Percentiles rank a stretch among this genome's conserved stretches.
Evolutionary conservation across 179 eudicot genomes (phyloP).

Genomic region (Carnegiea gigantea): DNA sequence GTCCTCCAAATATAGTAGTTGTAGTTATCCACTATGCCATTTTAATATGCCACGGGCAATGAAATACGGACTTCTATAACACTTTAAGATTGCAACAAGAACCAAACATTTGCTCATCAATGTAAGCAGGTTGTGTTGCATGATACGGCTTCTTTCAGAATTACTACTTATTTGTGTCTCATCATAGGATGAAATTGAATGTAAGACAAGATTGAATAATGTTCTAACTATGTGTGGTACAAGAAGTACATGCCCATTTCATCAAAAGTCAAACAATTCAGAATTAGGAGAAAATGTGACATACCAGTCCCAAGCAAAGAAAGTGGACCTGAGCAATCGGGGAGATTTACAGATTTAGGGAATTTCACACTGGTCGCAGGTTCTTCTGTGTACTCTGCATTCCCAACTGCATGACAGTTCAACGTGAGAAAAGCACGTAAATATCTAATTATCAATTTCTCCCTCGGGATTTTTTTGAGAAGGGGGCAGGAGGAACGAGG

Average conservation of each 20-base stretch:
- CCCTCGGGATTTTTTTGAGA: not conserved
- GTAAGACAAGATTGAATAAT: not conserved
- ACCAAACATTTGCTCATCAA: not conserved
- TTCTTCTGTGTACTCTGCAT: constrained; percentile 59
- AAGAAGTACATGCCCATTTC: not conserved
- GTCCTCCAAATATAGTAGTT: too few species aligned
- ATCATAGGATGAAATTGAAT: not conserved
- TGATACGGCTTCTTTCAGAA: not conserved
- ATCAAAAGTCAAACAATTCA: not conserved
- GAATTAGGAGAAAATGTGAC: not conserved
- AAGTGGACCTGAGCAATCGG: constrained; percentile 74
- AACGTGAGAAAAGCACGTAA: constrained; percentile 9
- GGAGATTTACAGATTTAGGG: constrained; percentile 53
- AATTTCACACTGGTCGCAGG: constrained; percentile 82
- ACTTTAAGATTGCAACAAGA: not conserved
- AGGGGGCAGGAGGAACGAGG: not conserved
- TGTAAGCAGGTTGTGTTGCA: not conserved
- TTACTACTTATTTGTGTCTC: not conserved
- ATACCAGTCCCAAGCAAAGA: constrained; percentile 85
- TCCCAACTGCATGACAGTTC: constrained; percentile 40
- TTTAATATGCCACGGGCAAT: not conserved
- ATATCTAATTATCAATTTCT: not conserved
- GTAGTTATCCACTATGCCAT: not conserved
- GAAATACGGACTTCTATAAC: not conserved
- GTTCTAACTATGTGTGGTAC: not conserved